These are phyloP conservation scores for Mesembryanthemum crystallinum DNA, from an alignment of 148 eudicot species.

Conservation along the genomic window DNA sequence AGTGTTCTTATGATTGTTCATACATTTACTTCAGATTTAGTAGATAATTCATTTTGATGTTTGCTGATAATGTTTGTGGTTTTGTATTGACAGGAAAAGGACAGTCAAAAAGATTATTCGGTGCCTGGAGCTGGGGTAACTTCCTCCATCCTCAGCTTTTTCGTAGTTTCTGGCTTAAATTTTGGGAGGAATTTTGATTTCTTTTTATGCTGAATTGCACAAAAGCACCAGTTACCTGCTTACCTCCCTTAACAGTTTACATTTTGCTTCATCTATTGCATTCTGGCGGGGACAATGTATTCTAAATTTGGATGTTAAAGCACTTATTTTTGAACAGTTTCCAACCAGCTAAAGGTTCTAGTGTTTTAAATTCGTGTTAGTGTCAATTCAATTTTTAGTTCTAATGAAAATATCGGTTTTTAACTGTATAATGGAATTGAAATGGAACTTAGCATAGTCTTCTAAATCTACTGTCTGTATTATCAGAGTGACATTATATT, in stretches of 20 bases:
- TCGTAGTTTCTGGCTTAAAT: not conserved
- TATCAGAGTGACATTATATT: not conserved
- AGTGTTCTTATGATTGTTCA: not conserved
- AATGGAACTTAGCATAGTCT: not conserved
- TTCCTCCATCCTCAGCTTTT: constrained; percentile 5
- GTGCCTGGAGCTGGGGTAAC: constrained; percentile 97
- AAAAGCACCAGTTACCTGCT: not conserved
- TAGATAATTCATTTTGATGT: constrained; percentile 9
- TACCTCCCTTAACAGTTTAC: not conserved
- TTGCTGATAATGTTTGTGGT: constrained; percentile 15
- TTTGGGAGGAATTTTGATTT: not conserved
- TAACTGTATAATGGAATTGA: not conserved
- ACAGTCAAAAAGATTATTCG: constrained; percentile 60
- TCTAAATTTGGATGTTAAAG: not conserved
- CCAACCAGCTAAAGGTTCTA: not conserved
- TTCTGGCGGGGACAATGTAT: not conserved
- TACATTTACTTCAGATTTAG: not conserved
- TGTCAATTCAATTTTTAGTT: not conserved
- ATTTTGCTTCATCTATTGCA: not conserved
- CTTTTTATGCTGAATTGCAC: not conserved
- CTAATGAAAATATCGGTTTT: not conserved
- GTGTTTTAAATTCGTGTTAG: not conserved
- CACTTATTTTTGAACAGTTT: not conserved
- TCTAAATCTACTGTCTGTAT: not conserved
- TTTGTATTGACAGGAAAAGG: constrained; percentile 51